A percentile compares a stretch with the other conserved stretches of the same genome.
Evolutionary conservation across 805 yeast genomes (phyloP).

Genomic region (Blastobotrys mokoenaii): DNA sequence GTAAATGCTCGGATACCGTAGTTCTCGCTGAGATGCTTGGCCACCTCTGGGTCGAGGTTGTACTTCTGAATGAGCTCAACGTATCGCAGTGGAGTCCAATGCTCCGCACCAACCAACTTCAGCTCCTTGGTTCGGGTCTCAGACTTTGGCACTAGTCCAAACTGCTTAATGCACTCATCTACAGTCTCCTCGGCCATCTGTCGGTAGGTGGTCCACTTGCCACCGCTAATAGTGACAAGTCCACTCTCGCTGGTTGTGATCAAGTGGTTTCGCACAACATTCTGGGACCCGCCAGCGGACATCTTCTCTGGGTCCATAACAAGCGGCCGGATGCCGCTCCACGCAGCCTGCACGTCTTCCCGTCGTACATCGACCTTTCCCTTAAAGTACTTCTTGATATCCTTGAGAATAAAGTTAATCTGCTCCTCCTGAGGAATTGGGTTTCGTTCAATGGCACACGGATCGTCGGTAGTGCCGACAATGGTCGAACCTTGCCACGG

Average conservation of each 20-base stretch:
- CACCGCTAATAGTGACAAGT: slow-evolving; percentile 85
- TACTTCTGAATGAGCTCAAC: slow-evolving; percentile 77
- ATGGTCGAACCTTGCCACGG: slow-evolving; percentile 98
- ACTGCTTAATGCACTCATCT: slow-evolving; percentile 52
- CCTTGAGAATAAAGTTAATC: slow-evolving; percentile 77
- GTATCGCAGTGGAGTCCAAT: slow-evolving; percentile 62
- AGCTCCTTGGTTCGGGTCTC: slow-evolving; percentile 45
- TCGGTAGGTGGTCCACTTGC: slow-evolving; percentile 97
- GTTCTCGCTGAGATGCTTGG: slow-evolving; percentile 74
- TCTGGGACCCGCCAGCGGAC: slow-evolving; percentile 52
- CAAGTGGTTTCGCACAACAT: slow-evolving; percentile 83
- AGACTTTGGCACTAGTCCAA: slow-evolving; percentile 32
- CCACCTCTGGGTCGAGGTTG: slow-evolving; percentile 61
- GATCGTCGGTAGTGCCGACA: slow-evolving; percentile 95
- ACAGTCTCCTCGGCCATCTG: slow-evolving; percentile 96
- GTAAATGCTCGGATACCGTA: slow-evolving; percentile 77
- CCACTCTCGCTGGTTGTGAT: slow-evolving; percentile 65
- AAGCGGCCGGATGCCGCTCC: slow-evolving; percentile 96
- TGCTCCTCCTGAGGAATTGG: slow-evolving; percentile 87
- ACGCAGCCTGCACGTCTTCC: slow-evolving; percentile 86
- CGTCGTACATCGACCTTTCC: slow-evolving; percentile 75
- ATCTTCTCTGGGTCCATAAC: slow-evolving; percentile 59
- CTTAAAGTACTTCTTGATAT: slow-evolving; percentile 75
- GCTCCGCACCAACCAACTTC: slow-evolving; percentile 72
- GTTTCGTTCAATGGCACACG: slow-evolving; percentile 35